Percentiles rank a stretch among this genome's conserved stretches.
phyloP scores from a whole-genome alignment of 768 basidiomycete genomes.

The Xerocomellus chrysenteron region DNA sequence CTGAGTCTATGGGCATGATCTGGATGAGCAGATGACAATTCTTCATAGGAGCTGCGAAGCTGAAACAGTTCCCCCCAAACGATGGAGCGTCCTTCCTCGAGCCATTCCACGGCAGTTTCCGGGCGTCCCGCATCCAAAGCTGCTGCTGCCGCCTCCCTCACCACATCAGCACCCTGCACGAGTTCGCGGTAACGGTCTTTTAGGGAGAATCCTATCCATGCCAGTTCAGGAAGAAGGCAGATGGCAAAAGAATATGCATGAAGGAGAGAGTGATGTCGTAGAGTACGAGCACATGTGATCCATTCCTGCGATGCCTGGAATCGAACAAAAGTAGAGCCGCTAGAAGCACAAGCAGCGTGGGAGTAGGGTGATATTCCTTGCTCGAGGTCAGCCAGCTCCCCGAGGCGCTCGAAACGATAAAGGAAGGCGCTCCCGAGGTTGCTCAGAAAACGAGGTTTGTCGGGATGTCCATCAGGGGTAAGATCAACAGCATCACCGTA shows the following conservation, averaged over 20 bases:
- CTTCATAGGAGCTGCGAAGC: slow-evolving; percentile 6
- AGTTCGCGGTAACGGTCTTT: slow-evolving; percentile 16
- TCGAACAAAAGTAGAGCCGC: neutral
- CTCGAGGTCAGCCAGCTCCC: neutral
- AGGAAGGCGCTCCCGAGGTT: neutral
- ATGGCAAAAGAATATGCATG: slow-evolving; percentile 19
- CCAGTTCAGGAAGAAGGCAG: slow-evolving; percentile 17
- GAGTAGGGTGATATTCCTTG: neutral
- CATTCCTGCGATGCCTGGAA: slow-evolving; percentile 8
- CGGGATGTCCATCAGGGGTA: neutral
- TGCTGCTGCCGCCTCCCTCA: slow-evolving; percentile 23
- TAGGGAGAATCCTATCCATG: slow-evolving; percentile 17
- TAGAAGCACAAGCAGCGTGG: neutral
- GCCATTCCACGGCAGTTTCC: slow-evolving; percentile 9
- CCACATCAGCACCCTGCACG: slow-evolving; percentile 11
- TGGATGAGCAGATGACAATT: neutral
- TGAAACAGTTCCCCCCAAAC: slow-evolving; percentile 14
- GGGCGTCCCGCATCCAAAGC: slow-evolving; percentile 10
- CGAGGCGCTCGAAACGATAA: neutral
- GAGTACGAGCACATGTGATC: slow-evolving; percentile 1
- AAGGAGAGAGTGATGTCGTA: slow-evolving; percentile 13
- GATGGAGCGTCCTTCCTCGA: slow-evolving; percentile 11
- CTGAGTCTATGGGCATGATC: neutral
- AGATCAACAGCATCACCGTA: neutral
- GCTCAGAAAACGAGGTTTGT: neutral